These are phyloP conservation scores for Populus hybrid DNA, from an alignment of 441 rosid species.

Conservation along the genomic window DNA sequence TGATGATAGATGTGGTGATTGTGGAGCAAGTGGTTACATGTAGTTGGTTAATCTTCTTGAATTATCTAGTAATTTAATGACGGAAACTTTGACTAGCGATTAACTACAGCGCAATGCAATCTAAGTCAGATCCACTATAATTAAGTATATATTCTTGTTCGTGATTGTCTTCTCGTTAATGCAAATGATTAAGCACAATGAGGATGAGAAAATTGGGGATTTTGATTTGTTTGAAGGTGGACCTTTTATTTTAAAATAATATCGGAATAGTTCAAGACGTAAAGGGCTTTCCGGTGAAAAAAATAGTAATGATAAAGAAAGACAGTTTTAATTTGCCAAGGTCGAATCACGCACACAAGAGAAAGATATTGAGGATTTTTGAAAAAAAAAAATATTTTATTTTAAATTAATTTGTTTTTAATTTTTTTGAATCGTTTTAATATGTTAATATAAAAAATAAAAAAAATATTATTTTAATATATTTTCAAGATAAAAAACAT, in stretches of 20 bases:
- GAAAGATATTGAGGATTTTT: no score
- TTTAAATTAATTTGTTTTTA: no score
- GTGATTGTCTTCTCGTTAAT: conserved; percentile 14
- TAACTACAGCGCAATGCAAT: background rate
- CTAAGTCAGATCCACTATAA: background rate
- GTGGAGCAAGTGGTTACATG: no score
- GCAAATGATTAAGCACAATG: conserved; percentile 18
- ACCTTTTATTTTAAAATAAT: background rate
- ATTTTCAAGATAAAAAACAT: no score
- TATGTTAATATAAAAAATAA: no score
- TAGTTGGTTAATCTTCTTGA: no score
- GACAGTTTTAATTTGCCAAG: background rate
- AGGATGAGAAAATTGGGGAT: conserved; percentile 2
- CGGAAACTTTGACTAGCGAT: background rate
- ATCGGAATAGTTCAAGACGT: conserved; percentile 13
- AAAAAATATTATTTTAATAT: no score
- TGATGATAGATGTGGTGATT: no score
- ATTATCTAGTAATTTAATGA: no score
- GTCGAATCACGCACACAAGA: background rate
- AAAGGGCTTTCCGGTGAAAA: conserved; percentile 7
- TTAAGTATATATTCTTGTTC: background rate
- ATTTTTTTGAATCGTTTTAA: rapidly evolving
- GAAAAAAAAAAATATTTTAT: no score
- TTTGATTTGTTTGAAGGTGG: conserved; percentile 6
- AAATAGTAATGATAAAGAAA: background rate